Percentiles rank a stretch among this genome's conserved stretches.
Conservation (phyloP, 2,329 filamentous ascomycete species). For the Aspergillus vadensis region DNA sequence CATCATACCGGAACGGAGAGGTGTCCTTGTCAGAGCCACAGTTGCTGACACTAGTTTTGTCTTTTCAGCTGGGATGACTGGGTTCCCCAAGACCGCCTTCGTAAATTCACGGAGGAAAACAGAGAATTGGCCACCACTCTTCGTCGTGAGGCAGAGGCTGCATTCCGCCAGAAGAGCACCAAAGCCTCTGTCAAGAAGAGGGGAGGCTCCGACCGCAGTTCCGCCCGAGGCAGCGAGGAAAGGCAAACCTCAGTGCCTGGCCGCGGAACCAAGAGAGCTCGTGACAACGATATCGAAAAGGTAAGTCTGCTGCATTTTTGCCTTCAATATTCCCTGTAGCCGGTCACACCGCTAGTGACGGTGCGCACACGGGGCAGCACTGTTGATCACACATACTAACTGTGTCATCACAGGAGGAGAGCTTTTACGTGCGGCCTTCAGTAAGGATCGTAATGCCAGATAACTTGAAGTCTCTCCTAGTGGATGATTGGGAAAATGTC, state of each 20-base stretch:
- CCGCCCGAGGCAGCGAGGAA: slow-evolving; percentile 49
- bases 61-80: slow-evolving; percentile 86
- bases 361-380: background rate
- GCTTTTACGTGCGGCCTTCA: slow-evolving; percentile 79
- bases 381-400: background rate
- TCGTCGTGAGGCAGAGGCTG: slow-evolving; percentile 45
- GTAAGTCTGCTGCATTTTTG: slow-evolving; percentile 31
- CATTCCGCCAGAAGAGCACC: slow-evolving; percentile 35
- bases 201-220: slow-evolving; percentile 45
- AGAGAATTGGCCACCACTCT: slow-evolving; percentile 72
- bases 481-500: slow-evolving; percentile 98
- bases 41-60: slow-evolving; percentile 16
- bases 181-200: slow-evolving; percentile 44
- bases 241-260: slow-evolving; percentile 47
- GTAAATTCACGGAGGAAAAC: slow-evolving; percentile 94
- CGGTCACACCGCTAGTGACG: background rate
- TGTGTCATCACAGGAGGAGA: slow-evolving; percentile 71
- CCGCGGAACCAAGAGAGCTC: slow-evolving; percentile 47
- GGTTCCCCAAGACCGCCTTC: slow-evolving; percentile 89
- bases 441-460: slow-evolving; percentile 87
- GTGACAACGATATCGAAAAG: slow-evolving; percentile 53
- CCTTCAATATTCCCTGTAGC: background rate
- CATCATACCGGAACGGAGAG: background rate
- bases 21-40: slow-evolving; percentile 4
- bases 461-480: slow-evolving; percentile 84